phyloP scores from a whole-genome alignment of 1,284 basidiomycete genomes.

The Puccinia hordei region DNA sequence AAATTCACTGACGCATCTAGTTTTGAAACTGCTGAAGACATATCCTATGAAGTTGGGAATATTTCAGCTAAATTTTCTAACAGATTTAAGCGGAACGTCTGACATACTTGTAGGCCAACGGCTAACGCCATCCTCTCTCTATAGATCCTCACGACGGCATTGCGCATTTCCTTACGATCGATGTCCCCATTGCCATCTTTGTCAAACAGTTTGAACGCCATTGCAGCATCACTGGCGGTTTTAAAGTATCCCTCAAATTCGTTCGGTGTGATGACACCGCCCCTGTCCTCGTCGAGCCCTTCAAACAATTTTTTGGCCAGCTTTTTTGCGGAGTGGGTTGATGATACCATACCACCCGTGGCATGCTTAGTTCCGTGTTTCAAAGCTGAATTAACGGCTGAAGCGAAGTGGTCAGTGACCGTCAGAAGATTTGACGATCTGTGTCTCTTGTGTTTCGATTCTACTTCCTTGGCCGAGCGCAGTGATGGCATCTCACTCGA shows the following conservation, averaged over 20 bases:
- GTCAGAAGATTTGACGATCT: conserved; percentile 7
- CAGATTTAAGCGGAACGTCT: background rate
- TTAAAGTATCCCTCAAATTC: conserved; percentile 70
- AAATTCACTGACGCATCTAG: conserved; percentile 63
- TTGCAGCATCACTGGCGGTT: conserved; percentile 70
- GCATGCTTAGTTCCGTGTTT: conserved; percentile 52
- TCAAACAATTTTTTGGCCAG: conserved; percentile 75
- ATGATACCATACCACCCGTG: conserved; percentile 54
- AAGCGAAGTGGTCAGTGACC: conserved; percentile 50
- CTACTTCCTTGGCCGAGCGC: background rate
- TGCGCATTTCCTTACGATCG: conserved; percentile 77
- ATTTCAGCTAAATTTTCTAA: background rate
- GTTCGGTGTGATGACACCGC: conserved; percentile 34
- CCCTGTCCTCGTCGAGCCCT: conserved; percentile 66
- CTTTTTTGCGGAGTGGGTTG: conserved; percentile 70
- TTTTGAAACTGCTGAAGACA: conserved; percentile 68
- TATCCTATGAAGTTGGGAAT: conserved; percentile 59
- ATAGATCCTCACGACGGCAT: conserved; percentile 79
- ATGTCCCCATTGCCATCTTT: conserved; percentile 82
- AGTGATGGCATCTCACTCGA: background rate
- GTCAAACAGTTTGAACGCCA: conserved; percentile 77
- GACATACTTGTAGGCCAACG: conserved; percentile 66
- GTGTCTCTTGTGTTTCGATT: conserved; percentile 50
- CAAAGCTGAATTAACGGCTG: conserved; percentile 57
- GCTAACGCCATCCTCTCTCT: conserved; percentile 73